Base-by-base conservation (phyloP, 2,329 filamentous ascomycete genomes). In the Sordariomycetes sp. region DNA sequence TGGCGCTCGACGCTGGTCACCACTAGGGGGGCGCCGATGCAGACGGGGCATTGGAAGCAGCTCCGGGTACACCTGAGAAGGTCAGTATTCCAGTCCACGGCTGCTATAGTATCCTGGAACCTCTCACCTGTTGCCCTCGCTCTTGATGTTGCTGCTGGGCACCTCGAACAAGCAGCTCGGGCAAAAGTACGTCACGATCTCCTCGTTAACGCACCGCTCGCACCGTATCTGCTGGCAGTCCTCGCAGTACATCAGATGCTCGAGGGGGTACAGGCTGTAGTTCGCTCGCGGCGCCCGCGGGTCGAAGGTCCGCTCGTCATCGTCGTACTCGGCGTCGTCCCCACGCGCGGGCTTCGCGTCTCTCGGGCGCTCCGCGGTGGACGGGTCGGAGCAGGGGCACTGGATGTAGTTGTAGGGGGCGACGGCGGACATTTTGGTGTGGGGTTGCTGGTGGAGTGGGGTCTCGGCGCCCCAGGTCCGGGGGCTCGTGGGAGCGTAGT, bases 151-250 rank as follows among this genome's bases (percentile, higher is more conserved):
- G 66, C 89, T 95, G 69, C 88, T 95, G 5, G 92, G 90, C 35
- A 96, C 92, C 71, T 99, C 94, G 66, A 99, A 97, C 58, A 99
- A 74, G 68, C 94, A 99, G 68, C 84, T 92, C 5, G 94, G 94
- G 66, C 94, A 99, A 71, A 89, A 99, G 78, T 90, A 96, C 57
- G 89, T 94, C 53, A 95, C 85, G 57, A 96, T 90, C 72, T 99
- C 94, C 68, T 99, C 94, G 53, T 86, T 82, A 57, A 95, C 88
- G 67, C 94, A 99, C 72, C 90, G 80, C 6, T 90, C 89, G 68
- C 94, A 99, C 63, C 94, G 87, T 61, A 97, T 95, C 70, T 96
- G 87, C 68, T 95, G 90, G 70, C 94, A 99, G 69, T 97, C 94
- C 68, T 96, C 92, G 75, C 94, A 99, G 74, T 95, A 99, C 48